Conservation (phyloP, 192 early-diverging fungal species). For the Umbelopsis sp. region DNA sequence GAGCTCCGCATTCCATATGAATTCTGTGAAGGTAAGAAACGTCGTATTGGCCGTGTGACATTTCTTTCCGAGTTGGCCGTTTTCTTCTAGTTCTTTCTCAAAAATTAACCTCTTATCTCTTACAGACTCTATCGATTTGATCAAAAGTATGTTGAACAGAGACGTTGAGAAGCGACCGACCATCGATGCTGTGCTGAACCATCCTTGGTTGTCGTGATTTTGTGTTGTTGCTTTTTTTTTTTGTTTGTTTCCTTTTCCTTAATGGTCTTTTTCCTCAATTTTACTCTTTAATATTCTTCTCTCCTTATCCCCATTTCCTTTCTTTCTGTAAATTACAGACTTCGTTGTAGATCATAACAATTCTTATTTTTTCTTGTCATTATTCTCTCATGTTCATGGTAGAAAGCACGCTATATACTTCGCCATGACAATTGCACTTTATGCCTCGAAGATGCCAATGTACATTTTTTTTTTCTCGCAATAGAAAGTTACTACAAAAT, state of each 20-base stretch:
- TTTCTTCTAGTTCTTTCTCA: too few relatives aligned
- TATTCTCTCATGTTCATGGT: background rate
- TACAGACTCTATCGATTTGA: slow-evolving; percentile 39
- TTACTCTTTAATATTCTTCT: background rate
- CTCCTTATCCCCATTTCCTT: too few relatives aligned
- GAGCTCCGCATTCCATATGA: slow-evolving; percentile 46
- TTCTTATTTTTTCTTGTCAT: background rate
- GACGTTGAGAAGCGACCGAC: slow-evolving; percentile 72
- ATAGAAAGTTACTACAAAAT: background rate
- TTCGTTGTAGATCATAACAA: too few relatives aligned
- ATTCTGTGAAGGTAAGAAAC: slow-evolving; percentile 28
- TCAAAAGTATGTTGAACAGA: slow-evolving; percentile 74
- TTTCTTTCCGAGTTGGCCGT: too few relatives aligned
- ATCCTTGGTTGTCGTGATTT: slow-evolving; percentile 66
- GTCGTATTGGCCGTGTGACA: too few relatives aligned
- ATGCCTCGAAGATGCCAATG: background rate
- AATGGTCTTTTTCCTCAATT: too few relatives aligned
- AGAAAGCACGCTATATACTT: background rate
- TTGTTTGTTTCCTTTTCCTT: background rate
- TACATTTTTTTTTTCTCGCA: background rate
- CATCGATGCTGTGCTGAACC: slow-evolving; percentile 72
- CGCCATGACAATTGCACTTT: background rate
- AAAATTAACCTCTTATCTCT: too few relatives aligned
- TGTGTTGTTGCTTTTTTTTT: background rate
- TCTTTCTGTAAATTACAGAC: too few relatives aligned